A percentile compares a stretch with the other conserved stretches of the same genome.
Evolutionary conservation across 257 asterid genomes (phyloP).

Genomic region (Pogostemon cablin): DNA sequence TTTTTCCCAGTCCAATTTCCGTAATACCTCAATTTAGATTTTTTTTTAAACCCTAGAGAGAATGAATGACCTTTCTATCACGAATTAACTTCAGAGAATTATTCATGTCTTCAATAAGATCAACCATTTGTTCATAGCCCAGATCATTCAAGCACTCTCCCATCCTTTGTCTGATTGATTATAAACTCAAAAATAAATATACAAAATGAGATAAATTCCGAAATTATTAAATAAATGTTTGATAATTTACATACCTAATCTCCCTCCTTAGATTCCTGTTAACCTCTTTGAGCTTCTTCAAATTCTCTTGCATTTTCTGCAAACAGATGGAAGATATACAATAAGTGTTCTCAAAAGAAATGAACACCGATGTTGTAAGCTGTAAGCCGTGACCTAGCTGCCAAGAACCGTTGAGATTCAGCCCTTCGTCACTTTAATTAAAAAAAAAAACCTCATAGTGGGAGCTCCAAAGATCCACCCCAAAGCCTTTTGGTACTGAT

Average conservation of each 20-base stretch:
- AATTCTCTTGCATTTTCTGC: constrained; percentile 89
- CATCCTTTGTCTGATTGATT: constrained; percentile 49
- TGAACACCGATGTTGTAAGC: no score
- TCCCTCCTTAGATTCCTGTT: constrained; percentile 78
- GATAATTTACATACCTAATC: constrained; percentile 53
- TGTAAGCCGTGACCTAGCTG: no score
- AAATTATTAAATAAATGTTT: neutral
- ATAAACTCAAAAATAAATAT: neutral
- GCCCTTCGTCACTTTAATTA: neutral
- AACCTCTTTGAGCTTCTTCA: constrained; percentile 80
- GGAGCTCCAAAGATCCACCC: constrained; percentile 81
- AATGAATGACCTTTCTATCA: constrained; percentile 45
- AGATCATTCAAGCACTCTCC: constrained; percentile 65
- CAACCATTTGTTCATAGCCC: constrained; percentile 49
- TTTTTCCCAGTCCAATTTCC: no score
- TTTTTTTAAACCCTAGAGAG: neutral
- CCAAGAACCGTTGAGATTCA: no score
- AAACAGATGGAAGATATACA: no score
- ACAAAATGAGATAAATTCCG: neutral
- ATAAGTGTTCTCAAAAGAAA: no score
- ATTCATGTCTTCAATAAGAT: constrained; percentile 53
- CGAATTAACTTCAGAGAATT: constrained; percentile 48
- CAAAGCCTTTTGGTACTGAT: constrained; percentile 75
- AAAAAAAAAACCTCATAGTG: constrained; percentile 67
- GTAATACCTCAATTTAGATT: no score